A percentile compares a stretch with the other conserved stretches of the same genome.
Evolutionary conservation across 345 rosid genomes (phyloP).

Genomic region (Salix exigua): DNA sequence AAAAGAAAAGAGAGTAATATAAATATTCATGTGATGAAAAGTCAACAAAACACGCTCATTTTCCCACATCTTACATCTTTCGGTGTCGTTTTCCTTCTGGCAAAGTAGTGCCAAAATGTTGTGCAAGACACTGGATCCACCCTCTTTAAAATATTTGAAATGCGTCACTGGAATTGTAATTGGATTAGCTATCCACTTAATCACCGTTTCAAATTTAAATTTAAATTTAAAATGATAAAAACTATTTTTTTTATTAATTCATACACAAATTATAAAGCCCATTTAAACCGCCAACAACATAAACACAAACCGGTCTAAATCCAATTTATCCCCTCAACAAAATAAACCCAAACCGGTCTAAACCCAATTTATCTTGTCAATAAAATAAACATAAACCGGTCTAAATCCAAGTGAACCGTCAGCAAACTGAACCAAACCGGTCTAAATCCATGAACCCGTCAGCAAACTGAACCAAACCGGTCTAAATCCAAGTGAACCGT

Average conservation of each 20-base stretch:
- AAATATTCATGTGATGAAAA: slow-evolving; percentile 15
- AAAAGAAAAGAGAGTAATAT: too few relatives aligned
- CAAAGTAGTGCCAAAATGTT: not conserved
- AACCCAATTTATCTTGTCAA: too few relatives aligned
- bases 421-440: too few relatives aligned
- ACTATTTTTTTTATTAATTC: not conserved
- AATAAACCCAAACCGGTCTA: too few relatives aligned
- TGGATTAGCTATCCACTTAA: not conserved
- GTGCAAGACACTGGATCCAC: not conserved
- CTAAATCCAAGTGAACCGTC: too few relatives aligned
- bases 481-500: too few relatives aligned
- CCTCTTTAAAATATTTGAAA: not conserved
- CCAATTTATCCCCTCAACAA: too few relatives aligned
- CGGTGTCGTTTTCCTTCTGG: slow-evolving; percentile 14
- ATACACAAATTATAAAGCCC: not conserved
- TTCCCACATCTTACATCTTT: not conserved
- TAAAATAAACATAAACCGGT: too few relatives aligned
- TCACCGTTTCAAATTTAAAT: not conserved
- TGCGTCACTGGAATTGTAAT: not conserved
- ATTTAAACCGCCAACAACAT: too few relatives aligned
- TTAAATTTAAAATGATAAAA: not conserved
- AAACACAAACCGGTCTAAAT: too few relatives aligned
- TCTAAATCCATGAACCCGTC: too few relatives aligned
- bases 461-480: too few relatives aligned
- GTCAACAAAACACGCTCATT: not conserved